Evolutionary conservation across 345 rosid species (phyloP), one percentile per base, ranked within the genome.

Genomic region (Trapa incisa): DNA sequence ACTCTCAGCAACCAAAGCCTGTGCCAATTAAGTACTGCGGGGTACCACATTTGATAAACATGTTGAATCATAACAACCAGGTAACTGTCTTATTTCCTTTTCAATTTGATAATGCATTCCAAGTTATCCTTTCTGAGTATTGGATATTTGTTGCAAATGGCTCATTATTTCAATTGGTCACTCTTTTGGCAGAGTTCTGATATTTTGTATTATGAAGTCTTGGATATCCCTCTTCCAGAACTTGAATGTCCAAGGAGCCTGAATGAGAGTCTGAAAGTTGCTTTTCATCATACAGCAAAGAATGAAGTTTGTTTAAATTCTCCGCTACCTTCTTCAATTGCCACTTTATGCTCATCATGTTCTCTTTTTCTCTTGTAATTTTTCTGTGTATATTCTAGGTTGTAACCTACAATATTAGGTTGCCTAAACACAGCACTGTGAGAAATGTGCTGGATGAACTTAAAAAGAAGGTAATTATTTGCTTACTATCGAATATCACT

Each of bases 141-240:
- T 15, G 16, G 57, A 52, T 52, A 17, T 52, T 16, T 52, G 57
- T 5, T 15, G 5, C 57, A 16, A 52, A 52, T 52, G 57, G 57
- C 57, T 52, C 3, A 52, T 16, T 41, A 41, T 41, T 41, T 41
- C 29, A 22, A 10, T 61, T 68, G 29, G 29, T 74, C 72, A 54
- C 64, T 79, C 35, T 77, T 70, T 47, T 74, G 64, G 69, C 92
- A 94, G 99, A 86, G 86, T 53, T 86, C 93, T 68, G 97, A 91
- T 75, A 87, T 94, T 68, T 80, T 94, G 84, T 94, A 94, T 68
- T 94, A 89, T 72, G 99, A 94, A 85, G 89, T 94, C 67, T 75
- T 94, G 93, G 99, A 94, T 78, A 89, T 91, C 72, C 99, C 99
- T 77, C 89, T 94, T 63, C 97, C 97, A 47, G 99, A 94, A 79